phyloP scores from a whole-genome alignment of 1,284 basidiomycete species.

The Naganishia liquefaciens region DNA sequence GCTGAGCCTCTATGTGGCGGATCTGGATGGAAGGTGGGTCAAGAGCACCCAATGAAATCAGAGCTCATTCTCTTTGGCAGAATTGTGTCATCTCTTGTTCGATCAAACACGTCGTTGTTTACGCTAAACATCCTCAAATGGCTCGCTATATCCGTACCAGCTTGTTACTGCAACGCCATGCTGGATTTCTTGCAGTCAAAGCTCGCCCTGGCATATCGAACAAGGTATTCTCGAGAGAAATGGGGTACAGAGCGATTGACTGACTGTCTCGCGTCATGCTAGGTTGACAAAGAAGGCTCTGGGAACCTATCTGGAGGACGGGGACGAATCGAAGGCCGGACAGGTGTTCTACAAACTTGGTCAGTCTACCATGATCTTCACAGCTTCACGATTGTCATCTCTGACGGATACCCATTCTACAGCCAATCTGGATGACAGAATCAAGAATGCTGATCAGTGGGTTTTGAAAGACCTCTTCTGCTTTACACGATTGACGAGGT shows the following conservation, averaged over 20 bases:
- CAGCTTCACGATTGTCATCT: neutral
- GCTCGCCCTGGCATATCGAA: constrained; percentile 87
- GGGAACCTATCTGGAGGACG: constrained; percentile 78
- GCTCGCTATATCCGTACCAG: constrained; percentile 90
- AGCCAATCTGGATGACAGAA: constrained; percentile 90
- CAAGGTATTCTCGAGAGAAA: no score
- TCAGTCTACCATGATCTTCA: constrained; percentile 49
- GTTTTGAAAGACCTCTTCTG: constrained; percentile 7
- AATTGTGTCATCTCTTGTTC: constrained; percentile 93
- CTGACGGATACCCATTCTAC: neutral
- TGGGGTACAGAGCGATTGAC: constrained; percentile 12
- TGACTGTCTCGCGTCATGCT: neutral
- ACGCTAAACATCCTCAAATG: constrained; percentile 82
- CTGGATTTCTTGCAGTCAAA: constrained; percentile 92
- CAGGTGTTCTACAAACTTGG: constrained; percentile 90
- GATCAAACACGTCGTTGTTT: constrained; percentile 77
- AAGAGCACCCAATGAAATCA: neutral
- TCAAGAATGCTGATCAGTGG: constrained; percentile 93
- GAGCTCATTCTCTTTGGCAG: constrained; percentile 53
- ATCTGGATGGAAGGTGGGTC: constrained; percentile 83
- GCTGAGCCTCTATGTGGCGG: constrained; percentile 91
- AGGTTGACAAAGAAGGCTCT: constrained; percentile 77
- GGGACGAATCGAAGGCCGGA: constrained; percentile 40
- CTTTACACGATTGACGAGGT: neutral
- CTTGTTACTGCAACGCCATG: constrained; percentile 97